Evolutionary conservation across 768 basidiomycete genomes (phyloP), one percentile per base, ranked within the genome.

Genomic region (Phanerodontia chrysosporium): DNA sequence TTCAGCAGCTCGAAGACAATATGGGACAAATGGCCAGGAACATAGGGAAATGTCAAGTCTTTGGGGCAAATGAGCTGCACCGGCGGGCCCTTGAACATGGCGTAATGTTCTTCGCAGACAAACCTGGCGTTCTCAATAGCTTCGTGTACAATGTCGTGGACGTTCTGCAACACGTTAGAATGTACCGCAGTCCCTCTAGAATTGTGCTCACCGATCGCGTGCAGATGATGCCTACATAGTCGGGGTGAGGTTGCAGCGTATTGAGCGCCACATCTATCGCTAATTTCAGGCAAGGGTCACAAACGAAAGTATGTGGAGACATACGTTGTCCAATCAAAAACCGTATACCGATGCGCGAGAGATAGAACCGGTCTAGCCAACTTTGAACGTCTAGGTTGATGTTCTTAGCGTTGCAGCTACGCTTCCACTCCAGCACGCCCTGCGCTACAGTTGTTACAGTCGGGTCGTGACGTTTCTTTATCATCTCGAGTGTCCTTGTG

Each of bases 211-310:
- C 89, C 1, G 95, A 89, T 68, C 90, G 81, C 1, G 92, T 98
- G 73, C 94, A 97, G 69, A 98, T 98, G 68, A 99, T 98, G 9
- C 97, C 96, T 27, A 99, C 97, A 68, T 95, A 96, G 70, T 94
- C 89, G 49, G 81, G 78, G 69, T 98, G 95, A 0, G 95, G 83
- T 62, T 92, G 87, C 45, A 95, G 85, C 0, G 87, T 94, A 72
- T 98, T 98, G 42, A 99, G 77, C 1, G 96, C 95, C 58, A 99
- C 90, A 67, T 99, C 94, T 95, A 42, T 6, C 32, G 13, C 5
- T 5, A 7, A 25, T n/a, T n/a, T n/a, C n/a, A n/a, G n/a, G n/a
- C n/a, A n/a, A n/a, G n/a, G n/a, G n/a, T n/a, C 53, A 51, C 16
- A 32, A 30, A 14, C 32, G 28, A 45, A 30, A 49, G n/a, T n/a